Base-by-base conservation (phyloP, 371 early-diverging fungal genomes). In the Aphelidium insulamus region DNA sequence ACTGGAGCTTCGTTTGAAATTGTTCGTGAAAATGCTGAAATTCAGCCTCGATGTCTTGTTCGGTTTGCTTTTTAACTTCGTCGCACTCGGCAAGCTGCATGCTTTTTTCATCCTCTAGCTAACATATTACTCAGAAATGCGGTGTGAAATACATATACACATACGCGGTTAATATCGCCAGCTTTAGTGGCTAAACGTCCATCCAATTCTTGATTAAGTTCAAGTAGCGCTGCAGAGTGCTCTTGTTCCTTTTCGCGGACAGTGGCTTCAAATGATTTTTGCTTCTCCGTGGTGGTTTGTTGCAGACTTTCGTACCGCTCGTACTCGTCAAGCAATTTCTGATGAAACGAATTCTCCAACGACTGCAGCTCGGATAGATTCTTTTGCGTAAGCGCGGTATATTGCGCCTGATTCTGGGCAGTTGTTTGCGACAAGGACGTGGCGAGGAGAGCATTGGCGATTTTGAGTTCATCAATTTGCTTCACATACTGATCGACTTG, bases 391-490 rank as follows among this genome's bases (percentile, higher is more conserved):
- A 54, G n/a, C 33, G 27, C 16, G 45, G 30, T 24, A 52, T 30
- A 4, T 39, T 34, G 5, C 21, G 39, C 17, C 9, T 12, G 15
- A 30, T 15, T 10, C 9, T 30, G 10, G 10, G 15, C 18, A 9
- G 7, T 8, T 9, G 7, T 12, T 10, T 10, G 10, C 15, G 10
- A 7, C 12, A 14, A 8, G 8, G 12, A 8, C 10, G 31, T 9
- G 12, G 8, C 9, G 12, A 10, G 8, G 7, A 9, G 15, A 7
- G 9, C 31, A 10, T 8, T 30, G 16, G 43, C 39, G 15, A 55
- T 30, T 33, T 52, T 49, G 16, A 55, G 39, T 0, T 33, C 39
- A 18, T 52, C 54, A 15, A 58, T 54, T 38, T 58, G 59, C n/a
- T 37, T 23, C 26, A 26, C 30, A 34, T 49, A 52, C 34, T 54